phyloP scores from a whole-genome alignment of 1,284 basidiomycete genomes.

The Golubevia sp. region DNA sequence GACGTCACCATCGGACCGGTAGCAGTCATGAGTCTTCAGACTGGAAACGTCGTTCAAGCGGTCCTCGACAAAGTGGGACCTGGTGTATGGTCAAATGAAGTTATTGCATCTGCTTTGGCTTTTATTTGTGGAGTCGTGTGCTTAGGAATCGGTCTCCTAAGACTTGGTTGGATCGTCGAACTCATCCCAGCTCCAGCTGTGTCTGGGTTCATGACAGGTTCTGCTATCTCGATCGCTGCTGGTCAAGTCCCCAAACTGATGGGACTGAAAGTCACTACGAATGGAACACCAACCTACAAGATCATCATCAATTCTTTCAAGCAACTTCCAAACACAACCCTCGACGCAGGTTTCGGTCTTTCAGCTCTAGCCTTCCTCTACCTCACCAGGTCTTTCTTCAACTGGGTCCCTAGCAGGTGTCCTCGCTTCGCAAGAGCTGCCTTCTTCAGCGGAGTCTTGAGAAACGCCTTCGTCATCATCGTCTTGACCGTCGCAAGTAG shows the following conservation, averaged over 20 bases:
- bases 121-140: constrained; percentile 91
- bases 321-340: constrained; percentile 71
- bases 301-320: constrained; percentile 93
- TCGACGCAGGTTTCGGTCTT: constrained; percentile 90
- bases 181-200: constrained; percentile 91
- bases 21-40: constrained; percentile 93
- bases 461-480: constrained; percentile 58
- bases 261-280: constrained; percentile 42
- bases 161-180: constrained; percentile 92
- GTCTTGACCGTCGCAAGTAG: constrained; percentile 67
- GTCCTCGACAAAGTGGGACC: constrained; percentile 15
- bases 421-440: constrained; percentile 75
- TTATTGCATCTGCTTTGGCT: constrained; percentile 83
- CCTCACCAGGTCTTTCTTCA: constrained; percentile 72
- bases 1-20: constrained; percentile 61
- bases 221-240: constrained; percentile 55
- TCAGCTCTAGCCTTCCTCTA: constrained; percentile 78
- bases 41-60: constrained; percentile 67
- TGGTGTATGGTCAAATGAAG: constrained; percentile 62
- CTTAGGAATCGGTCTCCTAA: constrained; percentile 86
- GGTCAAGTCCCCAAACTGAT: constrained; percentile 57
- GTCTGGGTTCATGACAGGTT: constrained; percentile 74
- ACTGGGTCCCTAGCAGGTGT: constrained; percentile 69
- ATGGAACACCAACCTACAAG: constrained; percentile 70
- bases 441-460: constrained; percentile 54